These are phyloP conservation scores for Eutreptiella sp. DNA, from an alignment of 208 protist genomes.

Conservation along the genomic window DNA sequence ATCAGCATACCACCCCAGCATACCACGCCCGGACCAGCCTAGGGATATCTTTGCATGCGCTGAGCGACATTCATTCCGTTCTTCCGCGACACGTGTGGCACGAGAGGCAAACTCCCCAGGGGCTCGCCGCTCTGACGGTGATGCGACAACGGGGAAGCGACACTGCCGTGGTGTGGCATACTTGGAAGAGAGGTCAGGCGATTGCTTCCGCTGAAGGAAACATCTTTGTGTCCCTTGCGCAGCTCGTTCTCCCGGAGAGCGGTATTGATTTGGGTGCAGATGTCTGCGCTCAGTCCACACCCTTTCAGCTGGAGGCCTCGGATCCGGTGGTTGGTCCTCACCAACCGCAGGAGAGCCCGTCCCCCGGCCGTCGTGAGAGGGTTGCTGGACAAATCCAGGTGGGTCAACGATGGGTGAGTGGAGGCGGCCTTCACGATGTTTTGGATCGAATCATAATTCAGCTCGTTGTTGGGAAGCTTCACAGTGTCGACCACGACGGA, in stretches of 20 bases:
- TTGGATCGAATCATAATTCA: constrained; percentile 14
- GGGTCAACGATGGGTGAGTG: not conserved
- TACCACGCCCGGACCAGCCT: no score
- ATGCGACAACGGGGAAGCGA: no score
- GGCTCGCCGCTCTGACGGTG: no score
- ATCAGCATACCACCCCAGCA: no score
- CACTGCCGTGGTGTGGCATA: no score
- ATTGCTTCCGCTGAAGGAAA: no score
- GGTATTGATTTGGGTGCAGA: constrained; percentile 9
- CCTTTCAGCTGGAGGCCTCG: not conserved
- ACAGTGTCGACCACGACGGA: not conserved
- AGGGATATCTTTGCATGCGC: no score
- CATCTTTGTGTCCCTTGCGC: no score
- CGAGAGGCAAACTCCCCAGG: no score
- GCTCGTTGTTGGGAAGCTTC: not conserved
- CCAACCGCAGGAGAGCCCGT: constrained; percentile 9
- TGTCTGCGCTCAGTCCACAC: not conserved
- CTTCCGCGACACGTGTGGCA: no score
- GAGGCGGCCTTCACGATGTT: constrained; percentile 4
- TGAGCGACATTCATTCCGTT: no score
- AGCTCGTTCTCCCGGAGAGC: constrained; percentile 7
- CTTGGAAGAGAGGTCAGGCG: no score
- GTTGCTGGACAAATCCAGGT: constrained; percentile 21
- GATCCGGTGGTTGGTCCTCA: not conserved
- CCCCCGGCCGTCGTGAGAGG: not conserved